Evolutionary conservation across 2,329 filamentous ascomycete genomes (phyloP), one percentile per base, ranked within the genome.

Genomic region (Coniella vitis): DNA sequence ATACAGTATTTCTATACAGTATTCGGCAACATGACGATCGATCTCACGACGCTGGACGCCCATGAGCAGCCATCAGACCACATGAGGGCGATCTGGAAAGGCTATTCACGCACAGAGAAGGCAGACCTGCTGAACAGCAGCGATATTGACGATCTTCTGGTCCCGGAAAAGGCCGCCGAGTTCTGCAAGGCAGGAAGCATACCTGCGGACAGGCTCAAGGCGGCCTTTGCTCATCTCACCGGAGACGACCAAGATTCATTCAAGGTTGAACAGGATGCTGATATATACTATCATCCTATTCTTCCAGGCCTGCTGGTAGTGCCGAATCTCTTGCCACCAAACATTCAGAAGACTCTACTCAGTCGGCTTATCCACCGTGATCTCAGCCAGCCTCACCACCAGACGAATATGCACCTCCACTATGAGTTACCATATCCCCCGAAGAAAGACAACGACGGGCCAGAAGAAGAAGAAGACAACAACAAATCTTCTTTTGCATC

Each of bases 261-360:
- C 21, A 52, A 59, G 2, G 56, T 65, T 8, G 56, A 59, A 36
- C 69, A 77, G 54, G 62, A 65, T 36, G 67, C 61, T 13, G 69
- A 72, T 5, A 68, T 85, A n/a, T 83, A 85, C 57, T 78, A 80
- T 57, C 79, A 87, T 56, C 71, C 76, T 2, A 63, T 83, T 22
- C 67, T 91, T 41, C 86, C 86, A 65, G 91, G 91, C 53, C 79
- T 98, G 9, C 74, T 86, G 48, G 77, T 97, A 45, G 69, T 90
- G 3, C 90, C 90, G 12, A 76, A 77, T 21, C 71, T 97, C 8
- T 69, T 97, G 9, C 84, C 90, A 4, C 75, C 78, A 14, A 60
- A 69, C 5, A 72, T 87, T 13, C 93, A 98, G 63, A 69, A 74
- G 51, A 68, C 71, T 34, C 73, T 97, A 3, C 74, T 97, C 4